These are phyloP conservation scores for Fagus crenata DNA, from an alignment of 306 rosid genomes.

Conservation along the genomic window DNA sequence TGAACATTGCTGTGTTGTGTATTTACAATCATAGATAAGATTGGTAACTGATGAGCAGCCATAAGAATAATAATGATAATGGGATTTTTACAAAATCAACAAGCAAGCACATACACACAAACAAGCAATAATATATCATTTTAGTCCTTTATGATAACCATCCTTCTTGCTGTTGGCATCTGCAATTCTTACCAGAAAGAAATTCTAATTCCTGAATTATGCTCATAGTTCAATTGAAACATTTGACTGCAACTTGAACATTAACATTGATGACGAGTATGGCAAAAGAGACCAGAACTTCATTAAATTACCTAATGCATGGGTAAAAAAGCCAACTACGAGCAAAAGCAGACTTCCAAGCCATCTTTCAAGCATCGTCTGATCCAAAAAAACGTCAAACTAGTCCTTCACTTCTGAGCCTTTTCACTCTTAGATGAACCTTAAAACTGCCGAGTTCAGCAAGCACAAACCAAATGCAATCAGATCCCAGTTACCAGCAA, in stretches of 20 bases:
- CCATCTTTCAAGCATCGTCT: conserved; percentile 57
- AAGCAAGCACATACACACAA: neutral
- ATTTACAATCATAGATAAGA: neutral
- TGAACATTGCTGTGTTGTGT: neutral
- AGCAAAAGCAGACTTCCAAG: conserved; percentile 49
- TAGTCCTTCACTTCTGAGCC: conserved; percentile 29
- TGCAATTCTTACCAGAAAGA: neutral
- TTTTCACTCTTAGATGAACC: conserved; percentile 17
- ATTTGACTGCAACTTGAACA: neutral
- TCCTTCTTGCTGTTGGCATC: neutral
- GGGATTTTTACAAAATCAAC: conserved; percentile 1
- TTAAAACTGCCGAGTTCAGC: conserved; percentile 31
- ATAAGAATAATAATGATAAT: neutral
- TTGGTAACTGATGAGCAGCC: neutral
- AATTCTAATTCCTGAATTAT: neutral
- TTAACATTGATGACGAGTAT: neutral
- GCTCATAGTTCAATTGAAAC: neutral
- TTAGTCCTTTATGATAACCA: neutral
- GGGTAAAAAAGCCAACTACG: conserved; percentile 44
- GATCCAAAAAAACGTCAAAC: conserved; percentile 35
- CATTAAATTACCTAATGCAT: conserved; percentile 52
- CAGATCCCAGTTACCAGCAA: conserved; percentile 13
- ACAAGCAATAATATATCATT: neutral
- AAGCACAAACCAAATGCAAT: conserved; percentile 20
- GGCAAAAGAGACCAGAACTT: conserved; percentile 16